These are phyloP conservation scores for Ceratobasidium sp. DNA, from an alignment of 1,284 basidiomycete genomes.

Conservation along the genomic window DNA sequence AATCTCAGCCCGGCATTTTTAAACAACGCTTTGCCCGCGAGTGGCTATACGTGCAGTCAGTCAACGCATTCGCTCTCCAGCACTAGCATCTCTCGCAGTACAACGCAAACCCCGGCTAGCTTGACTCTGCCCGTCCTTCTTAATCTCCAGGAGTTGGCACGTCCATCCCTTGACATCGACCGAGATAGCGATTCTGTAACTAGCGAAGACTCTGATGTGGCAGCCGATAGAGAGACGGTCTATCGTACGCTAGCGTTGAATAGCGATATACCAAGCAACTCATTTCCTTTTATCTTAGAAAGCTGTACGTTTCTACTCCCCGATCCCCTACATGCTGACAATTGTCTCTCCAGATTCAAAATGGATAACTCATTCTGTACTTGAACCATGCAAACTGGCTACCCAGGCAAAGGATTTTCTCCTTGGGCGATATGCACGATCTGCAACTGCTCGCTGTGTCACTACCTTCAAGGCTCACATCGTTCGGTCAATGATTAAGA, in stretches of 20 bases:
- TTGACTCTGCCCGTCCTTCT: background rate
- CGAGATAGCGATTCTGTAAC: slow-evolving; percentile 28
- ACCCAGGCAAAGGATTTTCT: slow-evolving; percentile 10
- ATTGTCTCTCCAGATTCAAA: background rate
- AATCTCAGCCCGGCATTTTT: too few relatives aligned
- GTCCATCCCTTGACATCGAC: slow-evolving; percentile 26
- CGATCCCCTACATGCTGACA: background rate
- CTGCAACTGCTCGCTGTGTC: background rate
- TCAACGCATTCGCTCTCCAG: background rate
- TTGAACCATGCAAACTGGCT: slow-evolving; percentile 13
- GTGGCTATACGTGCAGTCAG: background rate
- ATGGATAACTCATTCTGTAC: slow-evolving; percentile 25
- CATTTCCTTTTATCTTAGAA: slow-evolving; percentile 13
- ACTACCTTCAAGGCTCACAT: background rate
- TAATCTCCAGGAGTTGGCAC: slow-evolving; percentile 37
- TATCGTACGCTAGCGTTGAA: background rate
- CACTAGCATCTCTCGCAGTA: too few relatives aligned
- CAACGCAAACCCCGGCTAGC: too few relatives aligned
- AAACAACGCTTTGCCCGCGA: background rate
- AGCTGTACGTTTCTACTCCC: slow-evolving; percentile 19
- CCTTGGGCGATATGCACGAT: background rate
- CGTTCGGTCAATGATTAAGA: background rate
- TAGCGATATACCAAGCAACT: slow-evolving; percentile 7
- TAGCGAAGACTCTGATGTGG: slow-evolving; percentile 34
- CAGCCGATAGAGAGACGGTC: background rate